A percentile compares a stretch with the other conserved stretches of the same genome.
Conservation (phyloP, 2,329 filamentous ascomycete species). For the Colletotrichum endophyticum region DNA sequence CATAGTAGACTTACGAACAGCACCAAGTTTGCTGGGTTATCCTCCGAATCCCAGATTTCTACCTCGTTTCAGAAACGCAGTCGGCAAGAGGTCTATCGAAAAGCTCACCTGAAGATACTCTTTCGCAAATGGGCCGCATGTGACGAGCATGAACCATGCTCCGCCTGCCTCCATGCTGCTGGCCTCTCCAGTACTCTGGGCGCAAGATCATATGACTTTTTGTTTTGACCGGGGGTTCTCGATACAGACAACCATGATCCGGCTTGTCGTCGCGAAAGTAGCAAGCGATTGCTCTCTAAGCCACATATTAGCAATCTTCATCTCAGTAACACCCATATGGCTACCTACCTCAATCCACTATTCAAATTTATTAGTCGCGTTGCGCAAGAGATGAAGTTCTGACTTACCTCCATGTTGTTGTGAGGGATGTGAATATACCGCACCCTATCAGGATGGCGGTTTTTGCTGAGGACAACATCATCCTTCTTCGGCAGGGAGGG, state of each 20-base stretch:
- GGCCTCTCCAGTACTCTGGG: slow-evolving; percentile 38
- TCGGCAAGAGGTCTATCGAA: no score
- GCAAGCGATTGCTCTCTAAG: no score
- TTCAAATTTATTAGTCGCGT: no score
- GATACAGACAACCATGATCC: not conserved
- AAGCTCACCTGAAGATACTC: slow-evolving; percentile 32
- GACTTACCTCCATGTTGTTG: no score
- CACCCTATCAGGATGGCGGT: not conserved
- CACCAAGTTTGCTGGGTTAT: slow-evolving; percentile 28
- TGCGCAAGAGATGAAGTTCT: no score
- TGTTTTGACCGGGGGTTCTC: slow-evolving; percentile 4
- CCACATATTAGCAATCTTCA: no score
- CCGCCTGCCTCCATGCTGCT: slow-evolving; percentile 30
- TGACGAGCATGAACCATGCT: slow-evolving; percentile 36
- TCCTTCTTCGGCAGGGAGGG: no score
- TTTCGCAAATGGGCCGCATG: slow-evolving; percentile 37
- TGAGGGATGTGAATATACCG: slow-evolving; percentile 35
- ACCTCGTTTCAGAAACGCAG: no score
- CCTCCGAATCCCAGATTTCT: slow-evolving; percentile 3
- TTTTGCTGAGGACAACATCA: not conserved
- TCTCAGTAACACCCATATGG: no score
- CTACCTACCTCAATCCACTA: no score
- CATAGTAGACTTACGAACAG: slow-evolving; percentile 37
- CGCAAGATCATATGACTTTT: slow-evolving; percentile 29
- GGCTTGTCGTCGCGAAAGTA: no score